Base-by-base conservation (phyloP, 176 grass and related monocot species). In the Echinochloa phyllopogon region DNA sequence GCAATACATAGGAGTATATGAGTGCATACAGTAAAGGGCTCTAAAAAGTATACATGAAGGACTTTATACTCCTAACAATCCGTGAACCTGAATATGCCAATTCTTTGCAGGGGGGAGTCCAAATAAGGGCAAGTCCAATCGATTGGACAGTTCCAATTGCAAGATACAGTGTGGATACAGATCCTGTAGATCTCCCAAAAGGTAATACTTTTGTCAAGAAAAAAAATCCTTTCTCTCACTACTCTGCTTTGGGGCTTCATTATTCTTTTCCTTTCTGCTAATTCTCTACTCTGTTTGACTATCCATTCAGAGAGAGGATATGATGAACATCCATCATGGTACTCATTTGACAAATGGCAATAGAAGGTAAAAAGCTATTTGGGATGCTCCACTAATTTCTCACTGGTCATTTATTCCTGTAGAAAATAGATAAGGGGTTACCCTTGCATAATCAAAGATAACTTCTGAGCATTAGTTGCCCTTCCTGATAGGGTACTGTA, bases 171-270 rank as follows among this genome's bases (percentile, higher is more conserved):
- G 49, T 66, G 69, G 20, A 67, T 75, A 48, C 11, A 45, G 45
- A 58, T 82, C 61, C 47, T 57, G 45, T 75, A 17, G 27, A 49
- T 82, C 50, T 75, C 41, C 15, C 8, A 76, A 25, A 67, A 68
- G 78, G 41, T 69, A 79, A 49, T 75, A 12, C 49, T 58, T 69
- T 47, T 59, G 21, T 44, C 49, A 8, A 16, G 18, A 20, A 43
- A 69, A 6, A 5, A 18, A 49, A 38, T 13, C 48, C 9, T 33
- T 25, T 8, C 8, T 1, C 45, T 12, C 37, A 55, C 33, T 49
- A 55, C 10, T 74, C 45, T 55, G 42, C 36, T 84, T 67, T 76
- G 60, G 41, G 52, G 48, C 24, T 65, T 10, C 24, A 29, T 84
- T 13, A 13, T 29, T 84, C 8, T 64, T 16, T 74, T 74, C 6